A percentile compares a stretch with the other conserved stretches of the same genome.
Conservation (phyloP, 441 rosid species). For the Adansonia grandidieri region DNA sequence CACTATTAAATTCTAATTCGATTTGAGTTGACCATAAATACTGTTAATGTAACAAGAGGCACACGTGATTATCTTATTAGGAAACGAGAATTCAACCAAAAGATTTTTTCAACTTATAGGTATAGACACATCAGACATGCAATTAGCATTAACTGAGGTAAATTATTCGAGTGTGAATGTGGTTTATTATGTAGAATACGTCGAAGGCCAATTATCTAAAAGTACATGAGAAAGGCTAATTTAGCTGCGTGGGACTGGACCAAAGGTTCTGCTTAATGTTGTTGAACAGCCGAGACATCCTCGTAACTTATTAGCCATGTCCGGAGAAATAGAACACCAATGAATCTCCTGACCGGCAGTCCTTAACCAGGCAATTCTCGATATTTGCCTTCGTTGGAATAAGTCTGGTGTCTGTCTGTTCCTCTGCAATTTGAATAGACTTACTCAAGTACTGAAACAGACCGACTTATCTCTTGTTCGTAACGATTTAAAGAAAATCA, state of each 20-base stretch:
- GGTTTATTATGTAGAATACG: not conserved
- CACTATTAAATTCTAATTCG: too few relatives aligned
- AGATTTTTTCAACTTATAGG: not conserved
- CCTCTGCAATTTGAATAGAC: constrained; percentile 29
- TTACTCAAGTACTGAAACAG: too few relatives aligned
- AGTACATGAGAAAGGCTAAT: not conserved
- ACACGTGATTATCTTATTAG: too few relatives aligned
- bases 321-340: constrained; percentile 60
- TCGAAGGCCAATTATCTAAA: not conserved
- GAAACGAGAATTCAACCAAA: too few relatives aligned
- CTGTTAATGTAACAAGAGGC: too few relatives aligned
- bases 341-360: constrained; percentile 40
- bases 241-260: constrained; percentile 45
- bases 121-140: not conserved
- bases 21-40: too few relatives aligned
- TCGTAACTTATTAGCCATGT: constrained; percentile 39
- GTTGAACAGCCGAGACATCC: constrained; percentile 27
- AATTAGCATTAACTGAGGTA: not conserved
- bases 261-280: constrained; percentile 25
- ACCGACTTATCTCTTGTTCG: too few relatives aligned
- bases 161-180: not conserved
- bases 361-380: constrained; percentile 38
- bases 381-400: constrained; percentile 57
- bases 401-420: constrained; percentile 29
- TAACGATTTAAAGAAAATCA: not conserved